Evolutionary conservation across 495 filamentous ascomycete genomes (phyloP), one percentile per base, ranked within the genome.

Genomic region (Entonaema liquescens): DNA sequence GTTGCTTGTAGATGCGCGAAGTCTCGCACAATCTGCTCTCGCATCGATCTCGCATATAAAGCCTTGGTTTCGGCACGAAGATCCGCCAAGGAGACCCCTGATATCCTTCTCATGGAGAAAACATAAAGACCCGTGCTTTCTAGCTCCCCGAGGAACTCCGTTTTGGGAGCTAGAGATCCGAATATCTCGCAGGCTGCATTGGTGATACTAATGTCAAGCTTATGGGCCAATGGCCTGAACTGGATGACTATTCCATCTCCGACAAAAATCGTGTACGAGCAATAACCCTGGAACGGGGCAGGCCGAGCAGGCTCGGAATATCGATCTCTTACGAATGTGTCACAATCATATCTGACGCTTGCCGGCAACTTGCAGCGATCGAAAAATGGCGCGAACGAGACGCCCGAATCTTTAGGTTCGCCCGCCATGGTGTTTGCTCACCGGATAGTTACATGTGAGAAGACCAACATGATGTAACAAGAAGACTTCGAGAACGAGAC

Each of bases 261-360:
- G 13, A 84, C 75, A 31, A 76, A 76, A 6, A 88, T 42, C 0
- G 86, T 86, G 66, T 81, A 81, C 21, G 85, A 87, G 65, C 86
- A 89, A 70, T 82, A 84, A 38, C 86, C 86, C 60, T 88, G 86
- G 17, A 68, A 73, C 6, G 74, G 65, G 9, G 77, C 70, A 7
- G 77, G 74, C 4, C 59, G 44, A 15, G 81, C 72, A 21, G 49
- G 28, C 23, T 66, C 71, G 23, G 67, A 55, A 40, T 71, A 75
- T 8, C 38, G 69, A 21, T 64, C 61, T 49, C 17, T 68, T 8
- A 58, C 64, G 55, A 75, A 75, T 8, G 67, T 67, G 40, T 75
- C 72, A 62, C 70, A 77, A 36, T 77, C 72, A 5, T 75, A 49
- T 40, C 68, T 72, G n/a, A 67, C 60, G n/a, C 25, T 62, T 21